Percentiles rank a stretch among this genome's conserved stretches.
These are phyloP conservation scores for Pugionium dolabratum DNA, from an alignment of 345 rosid genomes.

Conservation along the genomic window DNA sequence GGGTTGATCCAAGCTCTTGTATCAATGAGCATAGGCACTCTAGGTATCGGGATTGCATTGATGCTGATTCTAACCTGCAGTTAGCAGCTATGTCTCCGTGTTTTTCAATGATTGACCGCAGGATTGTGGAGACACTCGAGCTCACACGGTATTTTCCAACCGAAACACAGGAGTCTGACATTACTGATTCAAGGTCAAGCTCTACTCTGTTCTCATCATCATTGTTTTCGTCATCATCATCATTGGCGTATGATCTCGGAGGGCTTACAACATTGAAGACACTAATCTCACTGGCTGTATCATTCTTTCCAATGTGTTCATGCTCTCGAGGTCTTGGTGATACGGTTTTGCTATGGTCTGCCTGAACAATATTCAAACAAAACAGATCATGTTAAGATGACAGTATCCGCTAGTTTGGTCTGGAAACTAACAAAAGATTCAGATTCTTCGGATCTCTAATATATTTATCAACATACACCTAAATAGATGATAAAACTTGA, in stretches of 20 bases:
- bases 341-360: constrained; percentile 10
- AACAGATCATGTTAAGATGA: not conserved
- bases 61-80: constrained; percentile 63
- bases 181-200: constrained; percentile 51
- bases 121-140: constrained; percentile 49
- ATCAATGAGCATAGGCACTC: constrained; percentile 75
- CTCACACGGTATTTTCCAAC: constrained; percentile 79
- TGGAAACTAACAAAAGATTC: not conserved
- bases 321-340: constrained; percentile 25
- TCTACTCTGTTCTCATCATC: constrained; percentile 40
- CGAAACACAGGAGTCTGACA: constrained; percentile 63
- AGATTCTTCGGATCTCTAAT: not conserved
- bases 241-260: constrained; percentile 33
- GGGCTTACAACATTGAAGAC: constrained; percentile 29
- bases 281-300: constrained; percentile 30
- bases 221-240: constrained; percentile 27
- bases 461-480: no score
- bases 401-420: not conserved
- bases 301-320: constrained; percentile 24
- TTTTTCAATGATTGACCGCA: constrained; percentile 54
- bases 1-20: constrained; percentile 64
- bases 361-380: constrained; percentile 15
- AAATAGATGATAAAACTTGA: not conserved
- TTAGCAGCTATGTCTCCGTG: constrained; percentile 78
- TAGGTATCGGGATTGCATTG: constrained; percentile 63